phyloP scores from a whole-genome alignment of 805 yeast species.

The Ogataea pignaliae region DNA sequence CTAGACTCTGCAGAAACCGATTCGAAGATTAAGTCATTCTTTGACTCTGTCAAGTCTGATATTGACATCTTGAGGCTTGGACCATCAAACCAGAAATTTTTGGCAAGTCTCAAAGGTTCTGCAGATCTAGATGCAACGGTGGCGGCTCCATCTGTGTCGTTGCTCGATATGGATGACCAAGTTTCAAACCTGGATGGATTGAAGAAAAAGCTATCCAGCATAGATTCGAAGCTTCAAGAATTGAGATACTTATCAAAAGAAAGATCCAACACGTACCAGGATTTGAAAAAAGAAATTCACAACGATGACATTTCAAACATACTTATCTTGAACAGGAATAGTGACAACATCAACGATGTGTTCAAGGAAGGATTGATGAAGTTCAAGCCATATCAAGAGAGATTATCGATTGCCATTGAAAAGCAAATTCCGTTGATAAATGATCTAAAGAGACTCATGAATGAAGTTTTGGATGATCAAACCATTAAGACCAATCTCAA shows the following conservation, averaged over 20 bases:
- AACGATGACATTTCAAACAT: constrained; percentile 81
- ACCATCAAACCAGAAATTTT: constrained; percentile 36
- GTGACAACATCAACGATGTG: constrained; percentile 42
- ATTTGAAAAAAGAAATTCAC: constrained; percentile 66
- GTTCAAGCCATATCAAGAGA: constrained; percentile 61
- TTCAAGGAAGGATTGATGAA: constrained; percentile 74
- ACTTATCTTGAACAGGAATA: constrained; percentile 51
- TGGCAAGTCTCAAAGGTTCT: constrained; percentile 22
- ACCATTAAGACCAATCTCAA: constrained; percentile 39
- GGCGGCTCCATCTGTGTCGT: constrained; percentile 21
- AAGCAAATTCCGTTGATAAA: constrained; percentile 53
- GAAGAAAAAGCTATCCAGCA: constrained; percentile 36
- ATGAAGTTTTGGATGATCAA: constrained; percentile 42
- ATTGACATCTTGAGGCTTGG: constrained; percentile 43
- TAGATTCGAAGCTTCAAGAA: constrained; percentile 57
- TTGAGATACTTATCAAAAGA: constrained; percentile 61
- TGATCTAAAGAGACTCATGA: constrained; percentile 40
- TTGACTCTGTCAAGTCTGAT: constrained; percentile 39
- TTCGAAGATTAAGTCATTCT: constrained; percentile 43
- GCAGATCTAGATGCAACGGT: not conserved
- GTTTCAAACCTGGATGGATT: constrained; percentile 24
- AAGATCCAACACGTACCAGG: constrained; percentile 54
- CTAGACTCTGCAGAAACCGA: constrained; percentile 61
- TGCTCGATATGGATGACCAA: constrained; percentile 66
- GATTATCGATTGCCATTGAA: constrained; percentile 64